A percentile compares a stretch with the other conserved stretches of the same genome.
Evolutionary conservation across 73 alveolate genomes (phyloP).

Genomic region (Paramecium sonneborni): DNA sequence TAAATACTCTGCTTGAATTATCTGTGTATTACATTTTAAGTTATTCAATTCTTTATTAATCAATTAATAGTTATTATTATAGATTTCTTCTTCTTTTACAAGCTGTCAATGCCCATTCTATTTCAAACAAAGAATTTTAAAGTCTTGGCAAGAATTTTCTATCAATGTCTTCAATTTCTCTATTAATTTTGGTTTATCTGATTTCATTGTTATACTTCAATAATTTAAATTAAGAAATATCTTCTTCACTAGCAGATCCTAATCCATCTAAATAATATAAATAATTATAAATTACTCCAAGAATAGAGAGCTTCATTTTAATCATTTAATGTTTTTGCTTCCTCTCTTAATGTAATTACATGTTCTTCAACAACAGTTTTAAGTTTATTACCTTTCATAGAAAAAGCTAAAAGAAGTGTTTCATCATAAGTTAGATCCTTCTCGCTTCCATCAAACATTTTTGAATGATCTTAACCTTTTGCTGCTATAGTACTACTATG

Average conservation of each 20-base stretch:
- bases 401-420: background rate
- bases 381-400: conserved; percentile 44
- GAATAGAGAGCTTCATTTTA: conserved; percentile 32
- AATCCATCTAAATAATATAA: conserved; percentile 3
- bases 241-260: conserved; percentile 35
- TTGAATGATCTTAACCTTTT: background rate
- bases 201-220: conserved; percentile 10
- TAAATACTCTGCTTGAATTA: conserved; percentile 44
- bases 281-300: background rate
- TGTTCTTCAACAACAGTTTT: conserved; percentile 62
- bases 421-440: background rate
- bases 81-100: conserved; percentile 64
- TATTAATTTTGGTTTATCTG: conserved; percentile 9
- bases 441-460: conserved; percentile 30
- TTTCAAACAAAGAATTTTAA: background rate
- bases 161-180: conserved; percentile 9
- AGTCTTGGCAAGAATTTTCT: background rate
- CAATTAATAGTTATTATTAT: background rate
- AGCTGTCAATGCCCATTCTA: conserved; percentile 56
- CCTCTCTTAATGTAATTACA: conserved; percentile 35
- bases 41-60: conserved; percentile 57
- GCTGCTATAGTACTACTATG: background rate
- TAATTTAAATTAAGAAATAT: background rate
- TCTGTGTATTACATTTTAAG: conserved; percentile 48
- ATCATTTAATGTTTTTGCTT: conserved; percentile 30